These are phyloP conservation scores for Xylaria intraflava DNA, from an alignment of 495 filamentous ascomycete genomes.

Conservation along the genomic window DNA sequence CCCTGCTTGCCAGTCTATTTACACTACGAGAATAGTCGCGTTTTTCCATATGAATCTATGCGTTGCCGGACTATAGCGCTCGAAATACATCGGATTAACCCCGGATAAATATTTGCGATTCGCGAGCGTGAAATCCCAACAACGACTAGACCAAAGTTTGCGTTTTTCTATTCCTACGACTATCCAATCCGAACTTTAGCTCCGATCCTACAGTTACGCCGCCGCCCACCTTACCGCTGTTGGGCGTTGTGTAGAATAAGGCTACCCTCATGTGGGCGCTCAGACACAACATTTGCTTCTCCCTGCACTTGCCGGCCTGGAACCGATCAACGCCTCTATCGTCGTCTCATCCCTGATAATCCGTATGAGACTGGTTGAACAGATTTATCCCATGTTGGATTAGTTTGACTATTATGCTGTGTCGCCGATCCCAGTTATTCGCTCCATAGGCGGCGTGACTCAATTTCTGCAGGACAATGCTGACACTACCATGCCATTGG, in stretches of 20 bases:
- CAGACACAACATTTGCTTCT: conserved; percentile 1
- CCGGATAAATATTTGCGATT: background rate
- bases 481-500: background rate
- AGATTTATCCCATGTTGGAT: background rate
- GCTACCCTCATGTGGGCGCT: conserved; percentile 3
- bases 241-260: background rate
- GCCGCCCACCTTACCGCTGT: conserved; percentile 1
- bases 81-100: background rate
- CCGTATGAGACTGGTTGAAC: too few relatives aligned
- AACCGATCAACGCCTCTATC: background rate
- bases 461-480: background rate
- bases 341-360: background rate
- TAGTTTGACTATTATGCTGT: background rate
- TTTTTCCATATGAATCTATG: background rate
- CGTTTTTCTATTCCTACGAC: too few relatives aligned
- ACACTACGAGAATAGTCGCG: background rate
- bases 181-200: too few relatives aligned
- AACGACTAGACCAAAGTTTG: too few relatives aligned
- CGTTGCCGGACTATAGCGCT: background rate
- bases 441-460: background rate
- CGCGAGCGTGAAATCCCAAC: background rate
- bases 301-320: background rate
- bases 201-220: too few relatives aligned
- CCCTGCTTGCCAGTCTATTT: background rate
- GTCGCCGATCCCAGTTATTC: background rate